phyloP scores from a whole-genome alignment of 768 basidiomycete species.

The Kwoniella dendrophila region DNA sequence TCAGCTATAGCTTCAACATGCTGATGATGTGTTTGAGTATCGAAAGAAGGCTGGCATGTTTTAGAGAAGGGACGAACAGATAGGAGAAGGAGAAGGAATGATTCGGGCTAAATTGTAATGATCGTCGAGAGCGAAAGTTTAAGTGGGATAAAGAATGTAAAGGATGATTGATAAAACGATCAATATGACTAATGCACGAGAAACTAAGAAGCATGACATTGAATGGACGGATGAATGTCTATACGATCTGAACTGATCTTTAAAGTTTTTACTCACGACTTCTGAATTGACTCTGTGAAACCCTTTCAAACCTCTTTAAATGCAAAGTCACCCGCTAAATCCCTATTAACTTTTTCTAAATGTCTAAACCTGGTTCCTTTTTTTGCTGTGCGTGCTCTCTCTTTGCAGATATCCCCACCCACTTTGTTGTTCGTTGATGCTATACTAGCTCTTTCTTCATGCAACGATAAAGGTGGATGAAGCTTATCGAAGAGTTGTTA shows the following conservation, averaged over 20 bases:
- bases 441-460: no score
- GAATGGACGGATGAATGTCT: background rate
- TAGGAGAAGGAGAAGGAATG: conserved; percentile 17
- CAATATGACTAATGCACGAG: background rate
- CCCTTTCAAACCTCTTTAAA: no score
- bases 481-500: no score
- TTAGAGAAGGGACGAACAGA: conserved; percentile 6
- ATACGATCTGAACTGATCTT: background rate
- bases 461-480: no score
- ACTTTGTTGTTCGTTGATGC: no score
- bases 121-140: background rate
- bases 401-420: no score
- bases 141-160: background rate
- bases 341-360: no score
- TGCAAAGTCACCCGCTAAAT: no score
- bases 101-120: conserved; percentile 18
- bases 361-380: no score
- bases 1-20: conserved; percentile 3
- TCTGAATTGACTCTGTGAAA: no score
- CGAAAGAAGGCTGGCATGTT: conserved; percentile 15
- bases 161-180: background rate
- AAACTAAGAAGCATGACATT: background rate
- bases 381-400: no score
- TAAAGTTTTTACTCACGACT: background rate
- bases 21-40: background rate